Evolutionary conservation across 139 green algal genomes (phyloP).

Genomic region (Tetraselmis chui): DNA sequence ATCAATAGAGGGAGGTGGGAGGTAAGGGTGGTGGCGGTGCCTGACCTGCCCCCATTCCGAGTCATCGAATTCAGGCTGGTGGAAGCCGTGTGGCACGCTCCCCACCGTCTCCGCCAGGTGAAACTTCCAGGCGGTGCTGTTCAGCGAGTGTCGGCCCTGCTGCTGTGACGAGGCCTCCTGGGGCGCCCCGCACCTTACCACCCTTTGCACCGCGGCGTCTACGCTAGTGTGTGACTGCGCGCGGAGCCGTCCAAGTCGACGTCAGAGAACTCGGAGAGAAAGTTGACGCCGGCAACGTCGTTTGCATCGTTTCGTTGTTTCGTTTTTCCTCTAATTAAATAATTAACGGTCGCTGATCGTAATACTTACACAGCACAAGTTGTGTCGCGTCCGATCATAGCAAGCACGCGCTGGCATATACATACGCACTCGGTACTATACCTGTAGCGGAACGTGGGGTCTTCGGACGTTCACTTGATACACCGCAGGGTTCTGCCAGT

Average conservation of each 20-base stretch:
- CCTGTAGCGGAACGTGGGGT: constrained; percentile 45
- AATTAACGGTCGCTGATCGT: too few relatives aligned
- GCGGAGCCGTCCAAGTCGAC: too few relatives aligned
- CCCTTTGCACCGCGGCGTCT: constrained; percentile 15
- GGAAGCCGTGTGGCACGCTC: constrained; percentile 47
- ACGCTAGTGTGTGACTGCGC: constrained; percentile 34
- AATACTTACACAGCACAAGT: too few relatives aligned
- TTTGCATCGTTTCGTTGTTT: not conserved
- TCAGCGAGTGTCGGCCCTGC: constrained; percentile 28
- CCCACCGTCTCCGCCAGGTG: constrained; percentile 42
- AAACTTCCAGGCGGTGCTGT: constrained; percentile 55
- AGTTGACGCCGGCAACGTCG: not conserved
- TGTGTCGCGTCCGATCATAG: too few relatives aligned
- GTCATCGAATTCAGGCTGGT: constrained; percentile 31
- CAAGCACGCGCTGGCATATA: not conserved
- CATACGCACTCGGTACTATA: not conserved
- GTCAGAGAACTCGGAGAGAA: too few relatives aligned
- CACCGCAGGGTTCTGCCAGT: constrained; percentile 68
- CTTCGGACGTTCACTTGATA: constrained; percentile 56
- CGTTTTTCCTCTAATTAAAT: not conserved
- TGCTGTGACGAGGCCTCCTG: not conserved
- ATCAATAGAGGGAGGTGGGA: not conserved
- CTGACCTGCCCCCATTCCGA: constrained; percentile 33
- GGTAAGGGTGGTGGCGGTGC: too few relatives aligned
- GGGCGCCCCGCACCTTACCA: constrained; percentile 1